A percentile compares a stretch with the other conserved stretches of the same genome.
phyloP scores from a whole-genome alignment of 1,284 basidiomycete species.

The Melanopsichium pennsylvanicum region DNA sequence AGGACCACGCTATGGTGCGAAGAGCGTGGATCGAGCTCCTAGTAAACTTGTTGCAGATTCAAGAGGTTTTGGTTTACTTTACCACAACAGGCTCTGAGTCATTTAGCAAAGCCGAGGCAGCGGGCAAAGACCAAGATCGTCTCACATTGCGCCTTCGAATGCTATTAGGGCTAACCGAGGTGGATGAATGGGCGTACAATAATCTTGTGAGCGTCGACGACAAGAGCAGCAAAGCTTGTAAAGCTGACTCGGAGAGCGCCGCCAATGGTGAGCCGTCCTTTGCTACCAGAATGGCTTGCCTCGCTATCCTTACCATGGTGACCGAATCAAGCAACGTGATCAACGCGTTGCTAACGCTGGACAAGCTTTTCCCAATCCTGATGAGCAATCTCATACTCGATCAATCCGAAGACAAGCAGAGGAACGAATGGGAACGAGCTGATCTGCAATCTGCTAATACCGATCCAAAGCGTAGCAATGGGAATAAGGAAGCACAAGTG shows the following conservation, averaged over 20 bases:
- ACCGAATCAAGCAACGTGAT: slow-evolving; percentile 10
- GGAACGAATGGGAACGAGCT: slow-evolving; percentile 25
- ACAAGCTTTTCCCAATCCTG: slow-evolving; percentile 21
- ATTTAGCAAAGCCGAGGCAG: not conserved
- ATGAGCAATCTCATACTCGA: slow-evolving; percentile 16
- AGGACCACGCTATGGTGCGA: slow-evolving; percentile 81
- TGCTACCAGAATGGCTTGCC: slow-evolving; percentile 27
- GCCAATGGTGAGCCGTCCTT: slow-evolving; percentile 30
- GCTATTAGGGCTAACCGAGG: slow-evolving; percentile 25
- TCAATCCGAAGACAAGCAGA: slow-evolving; percentile 16
- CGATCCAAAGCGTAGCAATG: not conserved
- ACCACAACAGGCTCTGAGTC: not conserved
- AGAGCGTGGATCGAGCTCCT: slow-evolving; percentile 89
- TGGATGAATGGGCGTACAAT: slow-evolving; percentile 24
- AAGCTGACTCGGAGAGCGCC: not conserved
- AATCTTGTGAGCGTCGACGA: not conserved
- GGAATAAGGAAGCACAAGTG: slow-evolving; percentile 7
- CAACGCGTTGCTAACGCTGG: slow-evolving; percentile 14
- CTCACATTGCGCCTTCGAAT: slow-evolving; percentile 23
- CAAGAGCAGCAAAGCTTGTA: not conserved
- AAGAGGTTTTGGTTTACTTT: slow-evolving; percentile 69
- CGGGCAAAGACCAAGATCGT: slow-evolving; percentile 4
- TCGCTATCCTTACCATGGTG: slow-evolving; percentile 29
- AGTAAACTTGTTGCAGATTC: slow-evolving; percentile 85
- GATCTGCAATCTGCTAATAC: slow-evolving; percentile 7